Base-by-base conservation (phyloP, 148 eudicot genomes). In the Rhododendron mucronatum region DNA sequence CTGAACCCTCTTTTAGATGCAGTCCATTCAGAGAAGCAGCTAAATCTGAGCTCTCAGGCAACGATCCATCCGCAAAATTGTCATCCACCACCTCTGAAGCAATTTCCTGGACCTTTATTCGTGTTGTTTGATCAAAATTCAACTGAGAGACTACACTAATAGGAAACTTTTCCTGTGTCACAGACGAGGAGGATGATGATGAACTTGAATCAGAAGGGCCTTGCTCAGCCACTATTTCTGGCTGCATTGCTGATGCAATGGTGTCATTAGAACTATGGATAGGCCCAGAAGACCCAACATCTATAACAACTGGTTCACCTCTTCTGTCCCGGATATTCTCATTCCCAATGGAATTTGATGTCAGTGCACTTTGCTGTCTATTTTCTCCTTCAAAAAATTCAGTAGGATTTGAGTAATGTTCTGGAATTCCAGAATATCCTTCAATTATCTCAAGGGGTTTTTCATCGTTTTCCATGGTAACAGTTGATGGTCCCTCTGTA, bases 121-220 rank as follows among this genome's bases (percentile, higher is more conserved):
- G 33, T 51, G 44, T 13, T 84, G 80, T 37, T 53, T 75, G 71
- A 53, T 35, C 51, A 30, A 75, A 53, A 53, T 37, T 16, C 11
- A 23, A 21, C 55, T 5, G 37, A 30, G 69, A 71, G 28, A 48
- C 35, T 53, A 53, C 45, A 74, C 47, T 37, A 33, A 28, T 37
- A 11, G 48, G 51, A 15, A n/a, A 61, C 13, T 74, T 37, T 51
- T 23, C 80, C 75, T 23, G 35, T 10, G 67, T 41, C 53, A 39
- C 18, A 23, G 83, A 83, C 28, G 37, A 53, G 18, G 86, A 11
- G 45, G 89, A 80, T 9, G 86, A 51, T 2, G 81, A 71, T 5
- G 84, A 87, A 73, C 84, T 87, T 80, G 89, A 81, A 73, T 71
- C 23, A 35, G 59, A 50, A 67, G 61, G 86, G 47, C 84, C 81